phyloP scores from a whole-genome alignment of 176 grass and related monocot species.

The Triticum urartu region DNA sequence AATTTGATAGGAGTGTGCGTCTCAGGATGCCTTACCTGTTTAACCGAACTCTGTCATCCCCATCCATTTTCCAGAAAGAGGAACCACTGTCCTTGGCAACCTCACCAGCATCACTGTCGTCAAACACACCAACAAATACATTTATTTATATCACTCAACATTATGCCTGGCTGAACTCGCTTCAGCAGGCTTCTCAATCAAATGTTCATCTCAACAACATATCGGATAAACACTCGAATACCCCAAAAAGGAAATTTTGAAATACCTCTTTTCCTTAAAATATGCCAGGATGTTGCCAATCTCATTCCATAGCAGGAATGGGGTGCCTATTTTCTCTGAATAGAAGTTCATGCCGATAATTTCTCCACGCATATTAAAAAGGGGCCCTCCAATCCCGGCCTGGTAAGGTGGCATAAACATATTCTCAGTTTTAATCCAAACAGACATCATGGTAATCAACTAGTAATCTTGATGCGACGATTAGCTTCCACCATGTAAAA shows the following conservation, averaged over 20 bases:
- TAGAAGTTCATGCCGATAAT: slow-evolving; percentile 25
- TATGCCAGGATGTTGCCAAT: not conserved
- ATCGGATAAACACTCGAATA: not conserved
- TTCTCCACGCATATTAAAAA: slow-evolving; percentile 1
- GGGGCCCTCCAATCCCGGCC: slow-evolving; percentile 18
- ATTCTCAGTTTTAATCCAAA: not conserved
- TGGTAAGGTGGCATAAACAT: not conserved
- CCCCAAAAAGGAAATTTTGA: not conserved
- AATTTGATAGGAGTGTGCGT: not conserved
- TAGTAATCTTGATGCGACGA: not conserved
- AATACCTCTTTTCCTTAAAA: slow-evolving; percentile 16
- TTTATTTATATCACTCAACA: not conserved
- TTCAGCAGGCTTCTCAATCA: not conserved
- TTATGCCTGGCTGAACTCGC: not conserved
- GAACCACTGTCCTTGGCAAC: not conserved
- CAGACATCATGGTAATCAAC: not conserved
- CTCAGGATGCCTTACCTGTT: not conserved
- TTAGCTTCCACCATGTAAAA: not conserved
- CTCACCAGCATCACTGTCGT: not conserved
- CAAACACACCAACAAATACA: not conserved
- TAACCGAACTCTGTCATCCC: not conserved
- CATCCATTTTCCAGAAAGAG: not conserved
- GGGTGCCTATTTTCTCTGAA: not conserved
- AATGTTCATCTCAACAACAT: not conserved
- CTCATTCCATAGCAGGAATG: not conserved